Evolutionary conservation across 1,139 yeast genomes (phyloP), one percentile per base, ranked within the genome.

Genomic region (Candida tetrigidarum): DNA sequence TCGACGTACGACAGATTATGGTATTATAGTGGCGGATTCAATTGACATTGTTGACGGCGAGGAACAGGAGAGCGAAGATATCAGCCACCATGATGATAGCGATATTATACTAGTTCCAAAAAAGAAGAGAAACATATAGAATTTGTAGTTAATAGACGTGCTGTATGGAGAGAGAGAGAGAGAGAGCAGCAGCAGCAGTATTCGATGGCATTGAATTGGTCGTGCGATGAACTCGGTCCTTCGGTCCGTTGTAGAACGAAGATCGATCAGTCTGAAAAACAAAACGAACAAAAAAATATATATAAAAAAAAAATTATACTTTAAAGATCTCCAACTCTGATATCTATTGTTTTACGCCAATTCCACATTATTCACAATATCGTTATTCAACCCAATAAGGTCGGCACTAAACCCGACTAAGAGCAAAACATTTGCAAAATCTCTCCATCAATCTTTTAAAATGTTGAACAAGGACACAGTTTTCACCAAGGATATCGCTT

Each of bases 401-500:
- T 57, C 63, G 64, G 65, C 49, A 12, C 30, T 41, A 7, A 18
- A 35, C 33, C 64, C 63, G 62, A 49, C 61, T 9, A 5, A 22
- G 16, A 46, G 4, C 36, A 33, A 28, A 18, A 18, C 15, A 4
- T n/a, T 29, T 9, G 36, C 3, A 10, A 49, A 54, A 48, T 37
- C 45, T 8, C 50, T 59, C 34, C 48, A 46, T 19, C 57, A 55
- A 45, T 45, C 52, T 9, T 39, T 58, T 1, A 41, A 40, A n/a
- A 41, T 40, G 20, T 60, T 61, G 66, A 56, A 59, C 27, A 63
- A 58, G 42, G 91, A 85, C 61, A 64, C 71, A 15, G 87, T 85
- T 2, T 79, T 81, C 56, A 78, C 84, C 16, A 69, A 78, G 34
- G 79, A 79, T 39, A 69, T 86, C 38, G 75, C 79, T 8, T 80